phyloP scores from a whole-genome alignment of 345 rosid species.

The Brassica napus region Da-Ae NC_063448.1:52954001-52954500 shows the following conservation, averaged over 20 bases:
- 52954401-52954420: conserved; percentile 85
- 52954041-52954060: background rate
- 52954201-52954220: conserved; percentile 96
- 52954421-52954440: conserved; percentile 96
- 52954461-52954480: conserved; percentile 97
- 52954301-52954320: conserved; percentile 3
- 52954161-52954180: conserved; percentile 88
- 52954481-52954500: conserved; percentile 84
- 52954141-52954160: conserved; percentile 97
- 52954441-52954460: conserved; percentile 99
- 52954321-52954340: background rate
- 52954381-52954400: conserved; percentile 15
- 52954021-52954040: conserved; percentile 63
- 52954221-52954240: background rate
- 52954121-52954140: conserved; percentile 97
- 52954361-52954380: background rate
- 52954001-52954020: conserved; percentile 97
- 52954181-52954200: conserved; percentile 93
- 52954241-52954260: background rate
- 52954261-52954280: background rate
- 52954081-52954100: background rate
- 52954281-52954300: background rate
- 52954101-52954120: conserved; percentile 54
- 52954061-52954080: conserved; percentile 5
- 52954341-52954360: background rate